Conservation (phyloP, 768 basidiomycete species). For the Boletus rubescentipes region DNA sequence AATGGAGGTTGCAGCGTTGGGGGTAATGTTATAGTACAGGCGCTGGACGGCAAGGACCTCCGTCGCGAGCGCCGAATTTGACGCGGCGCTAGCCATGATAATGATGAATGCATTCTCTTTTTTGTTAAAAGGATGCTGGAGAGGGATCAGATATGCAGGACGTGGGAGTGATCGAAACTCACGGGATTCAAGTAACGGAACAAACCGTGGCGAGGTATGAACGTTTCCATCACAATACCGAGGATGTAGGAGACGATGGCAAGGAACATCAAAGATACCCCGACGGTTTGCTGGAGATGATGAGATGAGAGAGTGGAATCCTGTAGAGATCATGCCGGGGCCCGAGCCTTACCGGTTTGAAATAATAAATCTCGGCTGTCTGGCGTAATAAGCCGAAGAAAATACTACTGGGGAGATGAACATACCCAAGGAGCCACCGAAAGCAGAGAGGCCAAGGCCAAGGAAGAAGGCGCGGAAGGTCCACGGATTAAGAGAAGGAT, state of each 20-base stretch:
- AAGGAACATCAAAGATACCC: constrained; percentile 53
- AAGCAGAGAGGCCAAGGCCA: constrained; percentile 48
- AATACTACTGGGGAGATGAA: background rate
- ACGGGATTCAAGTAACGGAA: constrained; percentile 53
- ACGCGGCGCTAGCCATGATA: constrained; percentile 55
- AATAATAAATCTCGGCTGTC: constrained; percentile 58
- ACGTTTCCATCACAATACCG: constrained; percentile 44
- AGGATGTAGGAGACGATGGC: constrained; percentile 49
- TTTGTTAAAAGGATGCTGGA: constrained; percentile 56
- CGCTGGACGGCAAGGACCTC: constrained; percentile 55
- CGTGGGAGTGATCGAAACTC: background rate
- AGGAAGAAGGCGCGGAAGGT: constrained; percentile 50
- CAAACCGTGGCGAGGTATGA: constrained; percentile 44
- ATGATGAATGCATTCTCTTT: constrained; percentile 59
- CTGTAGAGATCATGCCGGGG: background rate
- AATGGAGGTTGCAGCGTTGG: constrained; percentile 45
- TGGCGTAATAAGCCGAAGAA: background rate
- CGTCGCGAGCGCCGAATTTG: constrained; percentile 51
- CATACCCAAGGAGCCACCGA: constrained; percentile 47
- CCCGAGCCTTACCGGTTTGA: constrained; percentile 55
- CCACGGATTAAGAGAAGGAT: constrained; percentile 26
- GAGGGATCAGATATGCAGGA: background rate
- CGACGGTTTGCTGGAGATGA: constrained; percentile 44
- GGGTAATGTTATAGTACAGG: constrained; percentile 52
- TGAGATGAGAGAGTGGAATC: background rate